Base-by-base conservation (phyloP, 345 rosid genomes). In the Trapa bicornis region DNA sequence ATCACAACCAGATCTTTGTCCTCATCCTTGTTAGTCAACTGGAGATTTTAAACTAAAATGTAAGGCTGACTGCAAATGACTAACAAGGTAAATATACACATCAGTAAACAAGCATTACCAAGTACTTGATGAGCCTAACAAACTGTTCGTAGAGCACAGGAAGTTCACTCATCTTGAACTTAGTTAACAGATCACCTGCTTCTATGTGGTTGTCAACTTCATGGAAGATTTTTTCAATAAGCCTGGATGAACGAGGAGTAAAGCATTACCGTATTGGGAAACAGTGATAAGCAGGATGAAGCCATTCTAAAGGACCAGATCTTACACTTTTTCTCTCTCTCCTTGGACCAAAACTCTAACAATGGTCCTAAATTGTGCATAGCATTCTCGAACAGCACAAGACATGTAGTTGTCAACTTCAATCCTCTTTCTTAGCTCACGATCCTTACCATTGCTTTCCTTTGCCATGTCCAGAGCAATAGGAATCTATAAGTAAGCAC, bases 381-480 rank as follows among this genome's bases (percentile, higher is more conserved):
- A 95, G 80, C 99, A 95, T 78, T 95, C 99, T 68, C 80, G 70
- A 70, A 95, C 90, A 73, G 99, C 99, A 78, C 94, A 91, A 69
- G 81, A 82, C 99, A 86, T 95, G 76, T 95, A 95, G 54, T 8
- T 32, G 76, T 89, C 96, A 69, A 65, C 60, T 42, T 77, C 90
- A 68, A 95, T 87, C 79, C 96, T 84, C 81, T 87, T 95, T 74
- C 65, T 86, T 72, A 95, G 90, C 83, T 95, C 99, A 73, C 81
- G 77, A 74, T 89, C 99, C 74, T 92, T 89, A 13, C 94, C 91
- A 76, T 81, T 81, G 82, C 97, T 89, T 75, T 87, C 99, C 78
- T 95, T 95, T 33, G 99, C 99, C 99, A 95, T 95, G 85, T 95
- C 99, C 66, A 95, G 76, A 1, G 99, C 99, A 73, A 91, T 91